Conservation (phyloP, 1,139 yeast genomes). For the Zygosaccharomyces sapae region DNA sequence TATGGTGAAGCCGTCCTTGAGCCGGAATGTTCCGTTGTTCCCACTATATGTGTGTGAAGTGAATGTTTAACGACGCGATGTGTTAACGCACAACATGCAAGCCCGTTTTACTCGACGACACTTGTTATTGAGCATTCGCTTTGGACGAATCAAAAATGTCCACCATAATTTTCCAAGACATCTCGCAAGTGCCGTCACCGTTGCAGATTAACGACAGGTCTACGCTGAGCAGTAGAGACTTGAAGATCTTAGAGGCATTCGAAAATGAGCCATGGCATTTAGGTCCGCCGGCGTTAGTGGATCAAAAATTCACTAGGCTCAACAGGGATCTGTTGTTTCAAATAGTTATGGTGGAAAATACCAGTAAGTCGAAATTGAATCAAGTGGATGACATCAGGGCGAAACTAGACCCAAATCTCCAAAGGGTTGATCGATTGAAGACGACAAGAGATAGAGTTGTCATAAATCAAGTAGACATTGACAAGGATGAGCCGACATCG, state of each 20-base stretch:
- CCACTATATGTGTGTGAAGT: too few species aligned
- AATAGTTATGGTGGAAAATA: constrained; percentile 40
- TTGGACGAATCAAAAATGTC: constrained; percentile 9
- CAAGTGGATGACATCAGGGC: constrained; percentile 37
- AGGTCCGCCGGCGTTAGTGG: constrained; percentile 14
- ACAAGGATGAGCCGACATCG: constrained; percentile 23
- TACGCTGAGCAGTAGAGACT: constrained; percentile 16
- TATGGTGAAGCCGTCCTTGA: too few species aligned
- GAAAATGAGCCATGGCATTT: constrained; percentile 26
- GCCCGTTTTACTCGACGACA: too few species aligned
- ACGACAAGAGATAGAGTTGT: constrained; percentile 13
- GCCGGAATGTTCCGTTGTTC: too few species aligned
- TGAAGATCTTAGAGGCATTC: constrained; percentile 21
- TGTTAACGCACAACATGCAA: not conserved
- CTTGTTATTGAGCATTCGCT: too few species aligned
- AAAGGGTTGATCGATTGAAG: constrained; percentile 31
- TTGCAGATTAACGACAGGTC: constrained; percentile 4
- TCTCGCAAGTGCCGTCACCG: constrained; percentile 14
- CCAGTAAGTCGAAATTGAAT: constrained; percentile 35
- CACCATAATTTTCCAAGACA: constrained; percentile 22
- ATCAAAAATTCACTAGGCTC: constrained; percentile 19
- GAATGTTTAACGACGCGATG: constrained; percentile 2
- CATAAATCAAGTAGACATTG: constrained; percentile 27
- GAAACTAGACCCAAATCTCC: constrained; percentile 31
- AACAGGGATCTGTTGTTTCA: constrained; percentile 39